phyloP scores from a whole-genome alignment of 106 monocot genomes.

The Dendrobium catenatum region DNA sequence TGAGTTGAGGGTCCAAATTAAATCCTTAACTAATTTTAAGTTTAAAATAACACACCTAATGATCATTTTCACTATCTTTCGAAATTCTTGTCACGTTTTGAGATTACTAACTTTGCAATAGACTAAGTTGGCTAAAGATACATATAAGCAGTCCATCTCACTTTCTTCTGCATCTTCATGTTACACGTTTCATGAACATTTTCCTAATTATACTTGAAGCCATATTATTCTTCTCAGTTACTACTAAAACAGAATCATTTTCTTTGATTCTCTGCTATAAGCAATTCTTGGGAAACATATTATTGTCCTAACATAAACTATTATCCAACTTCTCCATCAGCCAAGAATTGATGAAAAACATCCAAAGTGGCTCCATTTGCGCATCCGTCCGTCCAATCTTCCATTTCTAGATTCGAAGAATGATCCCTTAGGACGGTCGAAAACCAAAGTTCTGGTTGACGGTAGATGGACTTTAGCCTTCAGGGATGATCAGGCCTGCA shows the following conservation, averaged over 20 bases:
- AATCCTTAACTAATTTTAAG: too few species aligned
- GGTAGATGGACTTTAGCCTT: constrained; percentile 98
- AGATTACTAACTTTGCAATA: too few species aligned
- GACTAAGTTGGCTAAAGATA: too few species aligned
- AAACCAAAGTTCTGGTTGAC: constrained; percentile 67
- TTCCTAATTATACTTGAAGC: neutral
- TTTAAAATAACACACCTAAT: too few species aligned
- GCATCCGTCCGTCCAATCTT: constrained; percentile 71
- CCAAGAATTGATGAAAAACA: constrained; percentile 82
- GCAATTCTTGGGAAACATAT: neutral
- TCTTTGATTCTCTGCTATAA: too few species aligned
- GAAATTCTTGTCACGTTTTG: too few species aligned
- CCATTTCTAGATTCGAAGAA: constrained; percentile 44
- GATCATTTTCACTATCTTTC: too few species aligned
- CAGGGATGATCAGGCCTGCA: constrained; percentile 64
- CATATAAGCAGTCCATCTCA: too few species aligned
- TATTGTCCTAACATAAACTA: neutral
- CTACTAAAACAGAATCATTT: neutral
- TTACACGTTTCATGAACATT: too few species aligned
- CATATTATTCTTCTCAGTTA: neutral
- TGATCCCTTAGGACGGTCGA: constrained; percentile 22
- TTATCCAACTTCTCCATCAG: constrained; percentile 24
- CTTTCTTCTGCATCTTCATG: too few species aligned
- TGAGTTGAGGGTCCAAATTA: too few species aligned
- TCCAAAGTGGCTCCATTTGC: constrained; percentile 84